These are phyloP conservation scores for Bipolaris cookei DNA, from an alignment of 2,329 filamentous ascomycete genomes.

Conservation along the genomic window DNA sequence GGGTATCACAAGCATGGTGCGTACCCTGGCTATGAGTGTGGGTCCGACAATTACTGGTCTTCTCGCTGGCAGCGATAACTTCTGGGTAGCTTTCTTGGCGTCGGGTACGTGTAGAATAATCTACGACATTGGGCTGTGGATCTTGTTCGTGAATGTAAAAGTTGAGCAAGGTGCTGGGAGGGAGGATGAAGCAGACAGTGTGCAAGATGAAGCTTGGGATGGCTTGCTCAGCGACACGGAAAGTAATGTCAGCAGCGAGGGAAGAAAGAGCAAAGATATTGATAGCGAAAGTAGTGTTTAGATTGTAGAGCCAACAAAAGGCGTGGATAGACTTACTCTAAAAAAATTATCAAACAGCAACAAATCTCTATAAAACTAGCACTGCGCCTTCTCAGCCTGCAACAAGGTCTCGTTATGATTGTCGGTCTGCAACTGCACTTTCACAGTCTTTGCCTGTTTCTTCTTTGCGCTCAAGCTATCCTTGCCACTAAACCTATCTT, in stretches of 20 bases:
- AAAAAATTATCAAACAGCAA: background rate
- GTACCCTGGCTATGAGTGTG: slow-evolving; percentile 63
- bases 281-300: slow-evolving; percentile 19
- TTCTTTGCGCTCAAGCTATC: slow-evolving; percentile 13
- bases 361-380: background rate
- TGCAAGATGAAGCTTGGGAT: slow-evolving; percentile 39
- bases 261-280: slow-evolving; percentile 34
- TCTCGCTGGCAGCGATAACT: slow-evolving; percentile 41
- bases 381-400: slow-evolving; percentile 6
- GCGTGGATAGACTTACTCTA: background rate
- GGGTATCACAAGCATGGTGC: slow-evolving; percentile 68
- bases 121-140: slow-evolving; percentile 49
- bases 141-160: slow-evolving; percentile 48
- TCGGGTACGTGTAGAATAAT: slow-evolving; percentile 44
- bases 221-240: slow-evolving; percentile 41
- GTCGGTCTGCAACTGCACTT: slow-evolving; percentile 14
- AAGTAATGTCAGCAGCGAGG: slow-evolving; percentile 29
- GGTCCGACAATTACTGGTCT: slow-evolving; percentile 50
- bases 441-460: slow-evolving; percentile 16
- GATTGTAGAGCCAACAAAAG: background rate
- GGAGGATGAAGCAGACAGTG: slow-evolving; percentile 29
- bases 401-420: slow-evolving; percentile 13
- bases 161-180: slow-evolving; percentile 28
- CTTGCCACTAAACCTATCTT: slow-evolving; percentile 15
- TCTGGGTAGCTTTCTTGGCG: slow-evolving; percentile 50